Evolutionary conservation across 176 grass and related monocot species (phyloP), one percentile per base, ranked within the genome.

Genomic region (Paspalum vaginatum): DNA sequence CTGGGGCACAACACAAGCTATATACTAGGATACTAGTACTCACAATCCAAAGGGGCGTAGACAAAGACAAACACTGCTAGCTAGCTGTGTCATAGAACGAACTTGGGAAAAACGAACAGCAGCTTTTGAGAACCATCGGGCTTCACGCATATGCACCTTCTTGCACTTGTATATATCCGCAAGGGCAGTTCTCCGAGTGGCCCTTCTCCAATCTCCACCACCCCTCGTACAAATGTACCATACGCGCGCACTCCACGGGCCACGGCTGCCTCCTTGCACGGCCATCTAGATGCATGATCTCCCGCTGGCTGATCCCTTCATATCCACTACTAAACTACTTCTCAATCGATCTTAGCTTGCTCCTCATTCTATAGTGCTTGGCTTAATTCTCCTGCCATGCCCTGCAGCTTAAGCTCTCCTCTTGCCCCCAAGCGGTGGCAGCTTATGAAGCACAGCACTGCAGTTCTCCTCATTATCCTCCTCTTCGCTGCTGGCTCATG

Each of bases 141-240:
- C 37, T 85, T 68, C 41, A 87, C n/a, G n/a, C 59, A 77, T 75
- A 77, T 64, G 59, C 61, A 38, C 74, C 83, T 81, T 79, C 38
- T 17, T 74, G 20, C 82, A 60, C 77, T 84, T 76, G 72, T 81
- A 96, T 90, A 88, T 86, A 95, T 70, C 79, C 50, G 83, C 70
- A 92, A 86, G 52, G 51, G 17, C 46, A 70, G 11, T 18, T 71
- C 82, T 76, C 82, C n/a, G 22, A 65, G 20, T 80, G 76, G n/a
- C 12, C 55, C 26, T 72, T 51, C 55, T 68, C 61, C 49, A 39
- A 45, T 15, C 27, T 63, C 61, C 32, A 32, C 32, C 32, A 32
- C 32, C 32, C 32, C 32, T 32, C 32, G 3, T 32, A 32, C 32
- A 1, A 32, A 32, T 32, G 32, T 32, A 32, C 32, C 70, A 51